Evolutionary conservation across 2,329 filamentous ascomycete species (phyloP).

Genomic region (Fusarium bulbicola): DNA sequence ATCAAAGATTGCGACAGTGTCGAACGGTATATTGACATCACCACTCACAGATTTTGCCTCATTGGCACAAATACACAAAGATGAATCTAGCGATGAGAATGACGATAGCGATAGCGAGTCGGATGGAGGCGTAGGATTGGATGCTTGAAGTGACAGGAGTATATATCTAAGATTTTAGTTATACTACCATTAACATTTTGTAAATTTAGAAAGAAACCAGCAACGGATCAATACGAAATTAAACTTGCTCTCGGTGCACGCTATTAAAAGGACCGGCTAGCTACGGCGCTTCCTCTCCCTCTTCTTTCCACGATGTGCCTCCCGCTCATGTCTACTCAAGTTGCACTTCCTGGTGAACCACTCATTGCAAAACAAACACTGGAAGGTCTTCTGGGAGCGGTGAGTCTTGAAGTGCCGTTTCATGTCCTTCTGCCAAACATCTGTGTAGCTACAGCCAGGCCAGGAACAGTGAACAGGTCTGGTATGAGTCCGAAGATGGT

Average conservation of each 20-base stretch:
- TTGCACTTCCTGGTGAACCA: constrained; percentile 15
- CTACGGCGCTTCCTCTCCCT: neutral
- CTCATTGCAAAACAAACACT: constrained; percentile 4
- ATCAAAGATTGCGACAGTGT: neutral
- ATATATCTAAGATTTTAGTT: neutral
- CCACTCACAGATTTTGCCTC: constrained; percentile 9
- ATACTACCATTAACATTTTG: neutral
- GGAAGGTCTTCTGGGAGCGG: neutral
- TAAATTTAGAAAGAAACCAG: neutral
- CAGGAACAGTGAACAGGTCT: constrained; percentile 31
- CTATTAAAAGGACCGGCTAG: neutral
- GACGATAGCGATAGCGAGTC: constrained; percentile 9
- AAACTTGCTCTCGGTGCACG: neutral
- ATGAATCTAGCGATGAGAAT: neutral
- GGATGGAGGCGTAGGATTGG: constrained; percentile 18
- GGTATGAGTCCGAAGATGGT: constrained; percentile 32
- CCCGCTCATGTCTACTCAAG: constrained; percentile 12
- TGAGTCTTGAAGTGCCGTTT: constrained; percentile 17
- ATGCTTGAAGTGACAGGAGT: neutral
- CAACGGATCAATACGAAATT: neutral
- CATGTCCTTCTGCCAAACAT: constrained; percentile 29
- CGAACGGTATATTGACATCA: neutral
- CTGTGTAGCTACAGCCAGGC: neutral
- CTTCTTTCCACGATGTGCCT: constrained; percentile 16
- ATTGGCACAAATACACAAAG: constrained; percentile 1